Evolutionary conservation across 306 rosid species (phyloP).

Genomic region (Cicer judaicum): DNA sequence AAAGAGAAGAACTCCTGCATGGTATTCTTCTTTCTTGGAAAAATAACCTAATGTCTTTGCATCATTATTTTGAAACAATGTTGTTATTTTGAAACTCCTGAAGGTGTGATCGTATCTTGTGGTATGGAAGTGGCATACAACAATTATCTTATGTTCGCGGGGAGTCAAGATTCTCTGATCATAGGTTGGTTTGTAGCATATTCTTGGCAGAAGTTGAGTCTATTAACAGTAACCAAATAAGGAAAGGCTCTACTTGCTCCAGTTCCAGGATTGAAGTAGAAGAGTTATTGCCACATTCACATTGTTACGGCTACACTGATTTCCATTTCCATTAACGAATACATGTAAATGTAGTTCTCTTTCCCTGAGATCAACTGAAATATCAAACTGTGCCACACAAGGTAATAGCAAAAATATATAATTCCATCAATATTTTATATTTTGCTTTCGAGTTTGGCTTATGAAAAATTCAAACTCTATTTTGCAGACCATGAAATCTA

Average conservation of each 20-base stretch:
- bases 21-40: slow-evolving; percentile 57
- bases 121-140: slow-evolving; percentile 88
- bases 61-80: slow-evolving; percentile 16
- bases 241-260: slow-evolving; percentile 77
- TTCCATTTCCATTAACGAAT: slow-evolving; percentile 62
- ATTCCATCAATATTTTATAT: slow-evolving; percentile 26
- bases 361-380: slow-evolving; percentile 42
- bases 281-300: slow-evolving; percentile 79
- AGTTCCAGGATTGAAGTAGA: slow-evolving; percentile 89
- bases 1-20: slow-evolving; percentile 99
- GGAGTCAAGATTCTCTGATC: slow-evolving; percentile 96
- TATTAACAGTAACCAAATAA: slow-evolving; percentile 64
- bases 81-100: slow-evolving; percentile 36
- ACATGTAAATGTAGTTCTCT: neutral
- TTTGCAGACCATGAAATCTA: neutral
- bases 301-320: slow-evolving; percentile 60
- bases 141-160: slow-evolving; percentile 94
- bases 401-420: slow-evolving; percentile 44
- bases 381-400: slow-evolving; percentile 34
- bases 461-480: neutral
- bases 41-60: neutral
- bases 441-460: neutral
- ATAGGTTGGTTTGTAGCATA: slow-evolving; percentile 85
- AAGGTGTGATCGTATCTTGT: slow-evolving; percentile 97
- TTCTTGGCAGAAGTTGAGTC: slow-evolving; percentile 88